A percentile compares a stretch with the other conserved stretches of the same genome.
phyloP scores from a whole-genome alignment of 306 rosid species.

The Betula pendula region DNA sequence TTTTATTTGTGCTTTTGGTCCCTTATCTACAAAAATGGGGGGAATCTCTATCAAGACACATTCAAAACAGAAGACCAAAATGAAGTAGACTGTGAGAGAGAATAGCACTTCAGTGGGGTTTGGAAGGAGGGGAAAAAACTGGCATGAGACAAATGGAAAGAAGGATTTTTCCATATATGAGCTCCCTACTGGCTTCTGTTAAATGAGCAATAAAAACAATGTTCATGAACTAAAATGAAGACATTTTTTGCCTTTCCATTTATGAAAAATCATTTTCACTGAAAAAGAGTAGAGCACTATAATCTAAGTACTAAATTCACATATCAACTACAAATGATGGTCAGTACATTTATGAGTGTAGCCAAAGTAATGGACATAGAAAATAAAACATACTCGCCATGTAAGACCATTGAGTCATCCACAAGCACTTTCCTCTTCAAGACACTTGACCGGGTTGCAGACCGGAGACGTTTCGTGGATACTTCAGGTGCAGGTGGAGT shows the following conservation, averaged over 20 bases:
- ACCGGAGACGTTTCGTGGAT: constrained; percentile 56
- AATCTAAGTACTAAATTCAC: background rate
- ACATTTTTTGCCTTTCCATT: background rate
- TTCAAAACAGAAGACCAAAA: background rate
- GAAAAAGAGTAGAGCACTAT: background rate
- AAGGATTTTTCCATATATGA: background rate
- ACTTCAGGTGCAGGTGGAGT: constrained; percentile 67
- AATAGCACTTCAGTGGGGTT: background rate
- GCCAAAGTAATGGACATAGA: constrained; percentile 23
- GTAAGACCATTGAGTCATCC: constrained; percentile 96
- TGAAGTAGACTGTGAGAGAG: background rate
- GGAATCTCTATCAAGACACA: background rate
- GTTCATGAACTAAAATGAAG: background rate
- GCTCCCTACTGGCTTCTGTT: background rate
- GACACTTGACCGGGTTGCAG: constrained; percentile 56
- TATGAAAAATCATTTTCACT: background rate
- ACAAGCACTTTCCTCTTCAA: constrained; percentile 88
- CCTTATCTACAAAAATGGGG: background rate
- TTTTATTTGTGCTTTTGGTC: background rate
- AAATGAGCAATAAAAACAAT: background rate
- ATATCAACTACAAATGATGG: background rate
- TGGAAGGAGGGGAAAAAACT: background rate
- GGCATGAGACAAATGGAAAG: background rate
- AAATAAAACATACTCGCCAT: constrained; percentile 89
- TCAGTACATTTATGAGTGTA: background rate